Percentiles rank a stretch among this genome's conserved stretches.
Conservation (phyloP, 257 asterid genomes). For the Scutellaria minor region DNA sequence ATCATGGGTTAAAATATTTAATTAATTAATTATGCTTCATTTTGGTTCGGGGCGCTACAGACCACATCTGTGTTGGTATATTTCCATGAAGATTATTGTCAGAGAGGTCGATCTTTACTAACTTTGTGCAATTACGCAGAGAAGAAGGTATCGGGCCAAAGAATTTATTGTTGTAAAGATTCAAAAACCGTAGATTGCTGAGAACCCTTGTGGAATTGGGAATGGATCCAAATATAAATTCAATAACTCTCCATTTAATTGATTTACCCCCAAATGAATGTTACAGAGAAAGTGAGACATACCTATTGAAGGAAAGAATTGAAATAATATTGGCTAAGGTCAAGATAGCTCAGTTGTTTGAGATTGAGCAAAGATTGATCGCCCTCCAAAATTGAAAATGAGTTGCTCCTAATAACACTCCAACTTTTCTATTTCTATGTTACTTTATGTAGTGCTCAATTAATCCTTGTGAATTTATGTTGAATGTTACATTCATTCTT, state of each 20-base stretch:
- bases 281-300: conserved; percentile 37
- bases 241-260: conserved; percentile 27
- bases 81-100: conserved; percentile 37
- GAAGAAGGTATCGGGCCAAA: conserved; percentile 43
- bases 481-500: no score
- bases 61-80: conserved; percentile 43
- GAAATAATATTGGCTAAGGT: conserved; percentile 15
- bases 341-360: conserved; percentile 35
- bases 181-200: conserved; percentile 36
- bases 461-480: no score
- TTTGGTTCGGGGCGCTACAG: no score
- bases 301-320: conserved; percentile 35
- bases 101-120: conserved; percentile 38
- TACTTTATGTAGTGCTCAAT: no score
- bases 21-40: no score
- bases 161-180: conserved; percentile 35
- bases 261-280: conserved; percentile 41
- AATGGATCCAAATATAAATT: no score
- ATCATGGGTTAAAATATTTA: no score
- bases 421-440: no score
- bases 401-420: no score
- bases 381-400: no score
- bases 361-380: conserved; percentile 33
- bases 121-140: conserved; percentile 22
- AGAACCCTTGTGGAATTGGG: no score